Conservation (phyloP, 805 yeast genomes). For the Barnettozyma siamensis region DNA sequence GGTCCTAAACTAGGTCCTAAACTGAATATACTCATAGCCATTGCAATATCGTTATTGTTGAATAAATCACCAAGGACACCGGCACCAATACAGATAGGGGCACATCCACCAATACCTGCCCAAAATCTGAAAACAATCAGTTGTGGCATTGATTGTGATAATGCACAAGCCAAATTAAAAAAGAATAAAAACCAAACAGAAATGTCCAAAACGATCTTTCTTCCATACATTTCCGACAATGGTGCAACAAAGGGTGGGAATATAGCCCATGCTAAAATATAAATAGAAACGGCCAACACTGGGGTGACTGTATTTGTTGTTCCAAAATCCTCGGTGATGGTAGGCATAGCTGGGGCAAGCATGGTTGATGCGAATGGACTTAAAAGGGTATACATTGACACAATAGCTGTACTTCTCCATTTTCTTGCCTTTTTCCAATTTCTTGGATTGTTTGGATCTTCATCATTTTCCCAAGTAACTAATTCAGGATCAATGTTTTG, state of each 20-base stretch:
- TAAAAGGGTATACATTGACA: slow-evolving; percentile 49
- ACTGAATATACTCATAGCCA: slow-evolving; percentile 51
- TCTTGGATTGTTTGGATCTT: slow-evolving; percentile 59
- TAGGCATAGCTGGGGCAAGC: slow-evolving; percentile 52
- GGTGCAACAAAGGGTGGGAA: slow-evolving; percentile 61
- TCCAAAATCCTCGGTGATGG: slow-evolving; percentile 40
- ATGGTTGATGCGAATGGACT: slow-evolving; percentile 62
- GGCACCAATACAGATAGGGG: slow-evolving; percentile 65
- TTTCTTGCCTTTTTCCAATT: slow-evolving; percentile 48
- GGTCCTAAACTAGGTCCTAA: slow-evolving; percentile 53
- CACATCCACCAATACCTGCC: slow-evolving; percentile 64
- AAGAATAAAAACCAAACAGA: slow-evolving; percentile 43
- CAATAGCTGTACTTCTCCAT: slow-evolving; percentile 38
- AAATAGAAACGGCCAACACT: slow-evolving; percentile 49
- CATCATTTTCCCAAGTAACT: slow-evolving; percentile 60
- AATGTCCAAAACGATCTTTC: slow-evolving; percentile 44
- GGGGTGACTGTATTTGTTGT: slow-evolving; percentile 35
- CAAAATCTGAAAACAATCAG: slow-evolving; percentile 54
- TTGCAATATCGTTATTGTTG: slow-evolving; percentile 43
- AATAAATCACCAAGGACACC: slow-evolving; percentile 62
- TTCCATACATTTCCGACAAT: slow-evolving; percentile 53
- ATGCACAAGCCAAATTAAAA: slow-evolving; percentile 56
- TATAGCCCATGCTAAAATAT: slow-evolving; percentile 59
- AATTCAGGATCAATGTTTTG: slow-evolving; percentile 54
- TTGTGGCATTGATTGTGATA: slow-evolving; percentile 47